Percentiles rank a stretch among this genome's conserved stretches.
These are phyloP conservation scores for Paracorniculantispora psalliotae DNA, from an alignment of 2,329 filamentous ascomycete species.

Conservation along the genomic window DNA sequence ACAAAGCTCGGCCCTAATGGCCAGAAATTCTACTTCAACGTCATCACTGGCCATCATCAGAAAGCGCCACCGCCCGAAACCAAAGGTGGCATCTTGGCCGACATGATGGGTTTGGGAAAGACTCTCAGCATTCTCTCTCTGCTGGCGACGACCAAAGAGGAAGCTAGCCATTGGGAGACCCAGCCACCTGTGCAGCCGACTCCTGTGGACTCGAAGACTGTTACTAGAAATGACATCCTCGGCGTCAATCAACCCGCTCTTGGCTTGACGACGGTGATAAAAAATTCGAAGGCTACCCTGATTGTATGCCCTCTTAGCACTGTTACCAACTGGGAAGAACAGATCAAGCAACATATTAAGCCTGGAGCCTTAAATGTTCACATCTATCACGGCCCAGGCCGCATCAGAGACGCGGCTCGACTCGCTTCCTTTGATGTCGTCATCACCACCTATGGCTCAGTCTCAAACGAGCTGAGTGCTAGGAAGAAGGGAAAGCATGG, in stretches of 20 bases:
- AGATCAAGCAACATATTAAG: constrained; percentile 77
- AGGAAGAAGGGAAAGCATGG: constrained; percentile 58
- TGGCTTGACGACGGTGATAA: constrained; percentile 47
- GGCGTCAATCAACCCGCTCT: constrained; percentile 35
- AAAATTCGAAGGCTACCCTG: constrained; percentile 74
- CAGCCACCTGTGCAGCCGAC: constrained; percentile 47
- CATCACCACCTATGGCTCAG: constrained; percentile 87
- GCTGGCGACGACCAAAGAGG: constrained; percentile 58
- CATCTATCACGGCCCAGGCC: constrained; percentile 78
- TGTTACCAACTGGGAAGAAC: constrained; percentile 89
- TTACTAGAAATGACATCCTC: constrained; percentile 26
- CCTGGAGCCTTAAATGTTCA: constrained; percentile 63
- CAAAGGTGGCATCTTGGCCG: constrained; percentile 69
- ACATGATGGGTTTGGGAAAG: constrained; percentile 89
- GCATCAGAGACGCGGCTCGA: constrained; percentile 62
- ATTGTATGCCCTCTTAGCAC: constrained; percentile 87
- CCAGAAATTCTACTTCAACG: constrained; percentile 65
- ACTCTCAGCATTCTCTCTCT: constrained; percentile 81
- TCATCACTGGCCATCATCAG: constrained; percentile 72
- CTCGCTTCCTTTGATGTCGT: constrained; percentile 76
- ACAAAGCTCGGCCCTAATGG: constrained; percentile 46
- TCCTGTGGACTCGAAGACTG: constrained; percentile 35
- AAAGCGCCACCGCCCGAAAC: constrained; percentile 58
- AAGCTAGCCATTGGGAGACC: constrained; percentile 58
- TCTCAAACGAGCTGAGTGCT: constrained; percentile 70